Conservation (phyloP, 2,329 filamentous ascomycete species). For the Pseudocercospora macadamiae region DNA sequence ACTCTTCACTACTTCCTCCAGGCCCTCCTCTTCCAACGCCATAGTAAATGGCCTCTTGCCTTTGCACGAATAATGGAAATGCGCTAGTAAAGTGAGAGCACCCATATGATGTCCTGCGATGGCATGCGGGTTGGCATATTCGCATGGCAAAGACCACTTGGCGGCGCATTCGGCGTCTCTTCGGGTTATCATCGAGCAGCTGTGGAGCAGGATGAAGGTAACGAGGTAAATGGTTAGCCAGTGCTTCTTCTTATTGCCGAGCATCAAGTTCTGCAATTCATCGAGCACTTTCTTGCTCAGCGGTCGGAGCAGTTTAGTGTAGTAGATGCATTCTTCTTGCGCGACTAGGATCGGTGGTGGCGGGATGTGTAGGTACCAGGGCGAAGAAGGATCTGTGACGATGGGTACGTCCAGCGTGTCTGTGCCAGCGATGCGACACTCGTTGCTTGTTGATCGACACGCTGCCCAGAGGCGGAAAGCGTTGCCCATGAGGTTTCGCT, state of each 20-base stretch:
- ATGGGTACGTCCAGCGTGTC: background rate
- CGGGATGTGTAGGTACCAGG: slow-evolving; percentile 6
- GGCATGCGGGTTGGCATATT: background rate
- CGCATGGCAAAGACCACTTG: background rate
- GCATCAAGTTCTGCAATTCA: background rate
- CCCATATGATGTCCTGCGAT: background rate
- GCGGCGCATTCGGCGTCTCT: background rate
- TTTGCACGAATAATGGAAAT: background rate
- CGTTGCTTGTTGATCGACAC: background rate
- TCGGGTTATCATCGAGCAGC: background rate
- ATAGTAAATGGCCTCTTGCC: background rate
- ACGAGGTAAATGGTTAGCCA: background rate
- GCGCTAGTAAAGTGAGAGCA: background rate
- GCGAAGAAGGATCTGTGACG: background rate
- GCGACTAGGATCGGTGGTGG: slow-evolving; percentile 1
- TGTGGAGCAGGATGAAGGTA: background rate
- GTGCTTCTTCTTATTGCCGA: background rate
- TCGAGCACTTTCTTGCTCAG: background rate
- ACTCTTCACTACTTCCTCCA: background rate
- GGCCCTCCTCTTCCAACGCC: background rate
- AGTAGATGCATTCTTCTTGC: background rate
- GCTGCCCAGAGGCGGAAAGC: background rate
- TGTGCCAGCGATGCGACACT: background rate
- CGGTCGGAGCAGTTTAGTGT: background rate
- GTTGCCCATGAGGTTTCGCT: background rate